Evolutionary conservation across 768 basidiomycete genomes (phyloP), one percentile per base, ranked within the genome.

Genomic region (Pleurotus platypus): DNA sequence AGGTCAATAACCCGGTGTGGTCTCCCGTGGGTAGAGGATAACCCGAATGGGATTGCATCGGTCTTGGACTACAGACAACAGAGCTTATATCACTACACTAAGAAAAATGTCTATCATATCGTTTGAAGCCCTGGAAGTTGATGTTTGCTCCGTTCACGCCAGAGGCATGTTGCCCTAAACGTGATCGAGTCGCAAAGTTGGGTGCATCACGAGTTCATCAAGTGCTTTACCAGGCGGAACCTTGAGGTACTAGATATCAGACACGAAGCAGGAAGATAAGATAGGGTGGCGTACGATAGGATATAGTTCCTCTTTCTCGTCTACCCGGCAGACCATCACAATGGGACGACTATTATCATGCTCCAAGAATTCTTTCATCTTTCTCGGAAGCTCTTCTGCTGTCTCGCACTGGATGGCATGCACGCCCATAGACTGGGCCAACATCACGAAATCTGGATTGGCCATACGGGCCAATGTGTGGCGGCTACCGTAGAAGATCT

Each of bases 301-400:
- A 81, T 89, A 92, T 62, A 94, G 90, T 67, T 94, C 90, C 72
- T 94, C 93, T 61, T 83, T 83, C 66, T 77, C 80, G 72, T 89
- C 86, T 46, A 98, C 92, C 49, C 87, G 43, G 68, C 93, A 96
- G 73, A 98, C 97, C 79, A 99, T 76, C 60, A 99, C 71, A 40
- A 98, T 81, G 2, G 97, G 97, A 71, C 83, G 88, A 57, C 79
- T 80, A 58, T 82, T 85, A 63, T 96, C 91, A 69, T 94, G 96
- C 75, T 95, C 95, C 61, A 99, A 78, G 76, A 99, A 95, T 79
- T 98, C 94, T 78, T 94, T 94, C 94, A 99, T 98, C 81, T 90
- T 97, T 35, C 81, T 84, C 0, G 94, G 92, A 6, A 99, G 80
- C 53, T 99, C 94, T 46, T 79, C 86, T 1, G 79, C 67, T 24